Evolutionary conservation across 2,329 filamentous ascomycete genomes (phyloP).

Genomic region (Fusarium miscanthi): DNA sequence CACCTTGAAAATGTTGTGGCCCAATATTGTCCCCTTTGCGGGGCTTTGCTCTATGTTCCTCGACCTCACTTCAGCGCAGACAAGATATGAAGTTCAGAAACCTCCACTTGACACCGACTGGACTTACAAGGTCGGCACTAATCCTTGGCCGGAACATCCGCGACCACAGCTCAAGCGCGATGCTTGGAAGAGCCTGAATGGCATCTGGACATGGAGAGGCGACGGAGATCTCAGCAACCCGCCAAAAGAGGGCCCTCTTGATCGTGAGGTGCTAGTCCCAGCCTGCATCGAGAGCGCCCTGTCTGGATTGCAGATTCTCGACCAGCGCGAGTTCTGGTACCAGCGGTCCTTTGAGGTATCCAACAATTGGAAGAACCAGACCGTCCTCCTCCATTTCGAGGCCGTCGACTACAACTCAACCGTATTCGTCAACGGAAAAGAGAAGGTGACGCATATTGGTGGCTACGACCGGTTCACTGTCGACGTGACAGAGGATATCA

Average conservation of each 20-base stretch:
- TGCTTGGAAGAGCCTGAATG: conserved; percentile 67
- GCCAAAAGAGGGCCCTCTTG: conserved; percentile 5
- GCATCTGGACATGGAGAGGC: conserved; percentile 66
- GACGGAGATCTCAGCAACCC: conserved; percentile 22
- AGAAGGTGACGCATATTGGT: conserved; percentile 27
- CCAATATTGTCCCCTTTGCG: background rate
- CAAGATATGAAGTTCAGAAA: conserved; percentile 51
- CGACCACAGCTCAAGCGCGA: conserved; percentile 66
- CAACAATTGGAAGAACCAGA: conserved; percentile 3
- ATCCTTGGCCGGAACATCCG: conserved; percentile 69
- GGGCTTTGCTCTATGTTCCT: background rate
- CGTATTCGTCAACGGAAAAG: conserved; percentile 13
- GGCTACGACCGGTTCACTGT: conserved; percentile 29
- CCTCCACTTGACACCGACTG: conserved; percentile 62
- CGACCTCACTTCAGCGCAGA: conserved; percentile 3
- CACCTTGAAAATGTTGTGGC: conserved; percentile 17
- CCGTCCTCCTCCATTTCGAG: conserved; percentile 25
- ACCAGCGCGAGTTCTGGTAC: conserved; percentile 60
- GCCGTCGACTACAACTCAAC: conserved; percentile 34
- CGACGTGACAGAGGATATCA: conserved; percentile 13
- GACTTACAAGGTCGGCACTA: conserved; percentile 63
- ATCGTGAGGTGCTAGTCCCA: conserved; percentile 56
- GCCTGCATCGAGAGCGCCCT: conserved; percentile 59
- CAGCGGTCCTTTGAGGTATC: conserved; percentile 47
- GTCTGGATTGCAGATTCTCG: conserved; percentile 59